Evolutionary conservation across 768 basidiomycete species (phyloP).

Genomic region (Trametes maxima): DNA sequence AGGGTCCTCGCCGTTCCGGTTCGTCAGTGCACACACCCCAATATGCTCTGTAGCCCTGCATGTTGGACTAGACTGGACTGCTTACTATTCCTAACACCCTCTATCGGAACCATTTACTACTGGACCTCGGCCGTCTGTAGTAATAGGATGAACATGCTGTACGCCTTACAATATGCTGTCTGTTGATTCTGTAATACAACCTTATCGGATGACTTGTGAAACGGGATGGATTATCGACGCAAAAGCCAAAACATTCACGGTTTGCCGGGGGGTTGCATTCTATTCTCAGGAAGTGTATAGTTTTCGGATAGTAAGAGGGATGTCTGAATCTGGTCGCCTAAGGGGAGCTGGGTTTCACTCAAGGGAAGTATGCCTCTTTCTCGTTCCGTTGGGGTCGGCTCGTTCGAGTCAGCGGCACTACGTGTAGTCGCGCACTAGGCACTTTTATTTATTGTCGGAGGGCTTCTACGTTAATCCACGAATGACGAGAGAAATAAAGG

Average conservation of each 20-base stretch:
- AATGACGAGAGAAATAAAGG: conserved; percentile 3
- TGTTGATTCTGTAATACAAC: not conserved
- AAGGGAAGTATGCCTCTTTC: too few species aligned
- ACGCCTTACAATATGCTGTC: conserved; percentile 3
- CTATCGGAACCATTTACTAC: not conserved
- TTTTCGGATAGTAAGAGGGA: too few species aligned
- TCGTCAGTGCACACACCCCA: conserved; percentile 17
- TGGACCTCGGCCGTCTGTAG: not conserved
- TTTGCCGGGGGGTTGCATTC: not conserved
- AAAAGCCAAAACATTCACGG: too few species aligned
- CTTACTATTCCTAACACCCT: not conserved
- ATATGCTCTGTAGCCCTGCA: conserved; percentile 2
- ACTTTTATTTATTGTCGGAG: conserved; percentile 2
- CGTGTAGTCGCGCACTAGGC: not conserved
- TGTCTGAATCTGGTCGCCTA: too few species aligned
- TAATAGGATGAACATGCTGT: conserved; percentile 8
- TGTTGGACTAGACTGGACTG: not conserved
- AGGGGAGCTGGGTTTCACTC: too few species aligned
- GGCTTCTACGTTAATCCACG: conserved; percentile 10
- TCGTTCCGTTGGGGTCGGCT: too few species aligned
- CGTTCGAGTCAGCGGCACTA: too few species aligned
- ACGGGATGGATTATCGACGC: not conserved
- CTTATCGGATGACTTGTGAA: not conserved
- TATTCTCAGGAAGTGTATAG: too few species aligned
- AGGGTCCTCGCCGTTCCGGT: conserved; percentile 32